Evolutionary conservation across 495 filamentous ascomycete species (phyloP).

Genomic region (Hypoxylon rickii): DNA sequence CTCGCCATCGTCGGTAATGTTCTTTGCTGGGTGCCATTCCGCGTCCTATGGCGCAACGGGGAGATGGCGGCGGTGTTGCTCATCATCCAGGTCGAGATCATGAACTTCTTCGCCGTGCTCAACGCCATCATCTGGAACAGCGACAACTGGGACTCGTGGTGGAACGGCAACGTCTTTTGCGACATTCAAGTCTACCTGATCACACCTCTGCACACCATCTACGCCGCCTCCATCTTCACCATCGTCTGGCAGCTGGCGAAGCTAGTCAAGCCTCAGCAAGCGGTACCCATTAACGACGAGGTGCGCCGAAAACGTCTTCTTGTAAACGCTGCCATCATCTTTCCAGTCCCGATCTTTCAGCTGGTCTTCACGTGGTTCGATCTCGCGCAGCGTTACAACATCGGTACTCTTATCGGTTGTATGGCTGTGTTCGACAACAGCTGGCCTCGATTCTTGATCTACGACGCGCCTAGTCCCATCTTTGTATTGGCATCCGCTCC

Average conservation of each 20-base stretch:
- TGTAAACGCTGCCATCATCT: slow-evolving; percentile 70
- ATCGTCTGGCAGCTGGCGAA: slow-evolving; percentile 79
- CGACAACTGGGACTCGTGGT: slow-evolving; percentile 71
- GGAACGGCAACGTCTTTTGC: slow-evolving; percentile 75
- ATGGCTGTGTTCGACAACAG: slow-evolving; percentile 64
- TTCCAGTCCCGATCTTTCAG: slow-evolving; percentile 66
- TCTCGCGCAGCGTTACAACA: slow-evolving; percentile 70
- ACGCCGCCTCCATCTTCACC: slow-evolving; percentile 66
- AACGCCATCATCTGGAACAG: slow-evolving; percentile 84
- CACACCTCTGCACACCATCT: slow-evolving; percentile 58
- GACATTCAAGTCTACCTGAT: slow-evolving; percentile 76
- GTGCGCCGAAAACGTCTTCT: slow-evolving; percentile 58
- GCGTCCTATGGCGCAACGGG: slow-evolving; percentile 60
- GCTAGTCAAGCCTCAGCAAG: slow-evolving; percentile 64
- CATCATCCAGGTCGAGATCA: slow-evolving; percentile 64
- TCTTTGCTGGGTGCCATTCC: slow-evolving; percentile 59
- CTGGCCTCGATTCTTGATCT: slow-evolving; percentile 71
- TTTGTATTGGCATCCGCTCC: slow-evolving; percentile 65
- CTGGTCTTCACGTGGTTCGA: slow-evolving; percentile 71
- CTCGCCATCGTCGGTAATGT: slow-evolving; percentile 62
- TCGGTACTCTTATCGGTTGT: slow-evolving; percentile 78
- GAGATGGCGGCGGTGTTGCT: slow-evolving; percentile 67
- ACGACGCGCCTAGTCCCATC: slow-evolving; percentile 68
- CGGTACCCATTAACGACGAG: slow-evolving; percentile 54
- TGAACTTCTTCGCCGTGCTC: slow-evolving; percentile 71